Conservation (phyloP, 495 filamentous ascomycete genomes). For the Hapsidospora chrysogenum region DNA sequence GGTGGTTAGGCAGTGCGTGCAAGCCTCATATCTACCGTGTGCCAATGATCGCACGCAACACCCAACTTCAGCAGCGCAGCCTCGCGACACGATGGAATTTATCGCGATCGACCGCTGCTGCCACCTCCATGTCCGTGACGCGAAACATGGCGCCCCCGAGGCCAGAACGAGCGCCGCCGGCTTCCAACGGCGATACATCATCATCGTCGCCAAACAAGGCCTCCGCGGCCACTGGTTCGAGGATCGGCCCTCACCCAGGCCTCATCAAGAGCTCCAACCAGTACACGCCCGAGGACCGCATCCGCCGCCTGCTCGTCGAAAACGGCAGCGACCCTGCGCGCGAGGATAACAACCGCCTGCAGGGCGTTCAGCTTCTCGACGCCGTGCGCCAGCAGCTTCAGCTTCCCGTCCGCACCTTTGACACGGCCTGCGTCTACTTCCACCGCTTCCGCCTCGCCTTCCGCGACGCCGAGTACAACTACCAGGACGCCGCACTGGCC, state of each 20-base stretch:
- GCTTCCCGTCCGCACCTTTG: slow-evolving; percentile 71
- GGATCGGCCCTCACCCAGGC: slow-evolving; percentile 19
- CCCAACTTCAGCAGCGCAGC: too few species aligned
- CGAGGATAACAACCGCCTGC: slow-evolving; percentile 55
- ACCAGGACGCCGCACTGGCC: slow-evolving; percentile 65
- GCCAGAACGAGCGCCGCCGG: neutral
- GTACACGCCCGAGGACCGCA: slow-evolving; percentile 19
- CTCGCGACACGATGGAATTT: too few species aligned
- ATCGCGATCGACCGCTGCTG: too few species aligned
- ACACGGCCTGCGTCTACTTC: slow-evolving; percentile 72
- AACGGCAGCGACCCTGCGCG: slow-evolving; percentile 21
- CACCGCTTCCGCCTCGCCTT: slow-evolving; percentile 77
- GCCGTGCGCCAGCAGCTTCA: slow-evolving; percentile 53
- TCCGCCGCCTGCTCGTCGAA: slow-evolving; percentile 19
- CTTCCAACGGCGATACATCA: slow-evolving; percentile 1
- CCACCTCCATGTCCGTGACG: too few species aligned
- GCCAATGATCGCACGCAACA: too few species aligned
- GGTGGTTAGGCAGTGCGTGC: too few species aligned
- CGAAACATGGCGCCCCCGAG: neutral
- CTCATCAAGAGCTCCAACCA: slow-evolving; percentile 20
- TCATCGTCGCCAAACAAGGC: too few species aligned
- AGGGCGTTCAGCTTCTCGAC: slow-evolving; percentile 70
- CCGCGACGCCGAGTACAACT: slow-evolving; percentile 52
- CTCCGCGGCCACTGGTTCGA: too few species aligned
- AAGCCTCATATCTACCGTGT: too few species aligned